A percentile compares a stretch with the other conserved stretches of the same genome.
These are phyloP conservation scores for Trypanosoma platydactyli DNA, from an alignment of 208 protist genomes.

Conservation along the genomic window DNA sequence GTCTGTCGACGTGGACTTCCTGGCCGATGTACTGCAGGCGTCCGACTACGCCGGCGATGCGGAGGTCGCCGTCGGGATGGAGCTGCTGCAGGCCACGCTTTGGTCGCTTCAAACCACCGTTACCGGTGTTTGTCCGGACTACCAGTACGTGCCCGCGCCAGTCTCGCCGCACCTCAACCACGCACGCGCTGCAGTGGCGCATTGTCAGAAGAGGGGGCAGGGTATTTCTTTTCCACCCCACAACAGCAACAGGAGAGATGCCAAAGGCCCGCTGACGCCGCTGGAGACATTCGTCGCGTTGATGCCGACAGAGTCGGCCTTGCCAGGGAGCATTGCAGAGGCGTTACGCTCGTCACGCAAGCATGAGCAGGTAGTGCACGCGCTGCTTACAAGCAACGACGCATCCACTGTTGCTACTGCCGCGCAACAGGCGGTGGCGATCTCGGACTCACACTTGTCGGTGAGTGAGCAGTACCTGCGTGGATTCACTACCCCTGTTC, in stretches of 20 bases:
- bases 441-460: constrained; percentile 41
- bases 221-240: constrained; percentile 10
- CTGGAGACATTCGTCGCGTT: constrained; percentile 81
- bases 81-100: constrained; percentile 47
- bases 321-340: constrained; percentile 45
- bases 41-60: constrained; percentile 62
- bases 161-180: constrained; percentile 57
- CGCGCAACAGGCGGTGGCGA: constrained; percentile 51
- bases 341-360: constrained; percentile 38
- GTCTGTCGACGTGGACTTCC: constrained; percentile 57
- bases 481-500: constrained; percentile 76
- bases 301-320: constrained; percentile 73
- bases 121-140: constrained; percentile 52
- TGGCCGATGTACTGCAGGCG: constrained; percentile 67
- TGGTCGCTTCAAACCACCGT: constrained; percentile 54
- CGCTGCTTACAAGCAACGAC: constrained; percentile 60
- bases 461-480: constrained; percentile 71
- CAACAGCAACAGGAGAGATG: neutral
- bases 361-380: constrained; percentile 31
- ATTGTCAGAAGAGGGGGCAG: constrained; percentile 27
- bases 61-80: constrained; percentile 35
- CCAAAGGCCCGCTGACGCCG: constrained; percentile 60
- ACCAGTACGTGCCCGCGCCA: constrained; percentile 39
- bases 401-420: constrained; percentile 40
- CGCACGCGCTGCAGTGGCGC: constrained; percentile 55